A percentile compares a stretch with the other conserved stretches of the same genome.
phyloP scores from a whole-genome alignment of 1,284 basidiomycete genomes.

The Trichosporon sp. region DNA sequence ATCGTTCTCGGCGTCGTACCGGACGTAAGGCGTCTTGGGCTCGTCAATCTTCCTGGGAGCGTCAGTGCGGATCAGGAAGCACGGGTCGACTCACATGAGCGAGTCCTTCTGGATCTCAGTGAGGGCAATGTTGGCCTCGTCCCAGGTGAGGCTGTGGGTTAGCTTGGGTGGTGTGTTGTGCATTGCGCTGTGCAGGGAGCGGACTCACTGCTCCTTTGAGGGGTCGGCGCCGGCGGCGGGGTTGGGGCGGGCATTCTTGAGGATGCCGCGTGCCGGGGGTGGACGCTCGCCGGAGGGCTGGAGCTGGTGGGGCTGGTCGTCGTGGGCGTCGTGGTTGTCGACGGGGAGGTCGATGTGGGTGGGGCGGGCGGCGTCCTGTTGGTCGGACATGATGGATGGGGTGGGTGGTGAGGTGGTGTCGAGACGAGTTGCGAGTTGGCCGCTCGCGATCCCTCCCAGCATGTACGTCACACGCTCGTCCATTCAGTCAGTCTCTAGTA shows the following conservation, averaged over 20 bases:
- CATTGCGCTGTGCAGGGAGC: not conserved
- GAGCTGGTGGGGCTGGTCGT: conserved; percentile 17
- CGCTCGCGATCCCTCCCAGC: not conserved
- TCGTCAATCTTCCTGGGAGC: conserved; percentile 75
- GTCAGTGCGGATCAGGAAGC: not conserved
- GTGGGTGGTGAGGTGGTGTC: not conserved
- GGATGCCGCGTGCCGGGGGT: conserved; percentile 41
- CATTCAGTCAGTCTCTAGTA: no score
- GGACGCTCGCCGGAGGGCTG: conserved; percentile 30
- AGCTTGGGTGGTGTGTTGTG: not conserved
- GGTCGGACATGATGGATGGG: conserved; percentile 12
- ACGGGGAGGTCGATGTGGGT: not conserved
- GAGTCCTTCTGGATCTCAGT: conserved; percentile 90
- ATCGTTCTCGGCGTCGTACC: conserved; percentile 81
- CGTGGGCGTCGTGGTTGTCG: conserved; percentile 7
- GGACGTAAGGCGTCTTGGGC: conserved; percentile 91
- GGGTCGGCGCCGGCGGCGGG: conserved; percentile 15
- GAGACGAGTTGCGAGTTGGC: not conserved
- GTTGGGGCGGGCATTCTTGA: conserved; percentile 41
- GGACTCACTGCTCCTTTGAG: conserved; percentile 17
- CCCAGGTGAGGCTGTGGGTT: conserved; percentile 67
- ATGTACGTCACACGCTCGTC: not conserved
- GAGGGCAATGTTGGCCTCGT: conserved; percentile 81
- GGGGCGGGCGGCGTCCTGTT: conserved; percentile 3
- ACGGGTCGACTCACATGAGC: conserved; percentile 59